These are phyloP conservation scores for Rhodocollybia butyracea DNA, from an alignment of 768 basidiomycete genomes.

Conservation along the genomic window DNA sequence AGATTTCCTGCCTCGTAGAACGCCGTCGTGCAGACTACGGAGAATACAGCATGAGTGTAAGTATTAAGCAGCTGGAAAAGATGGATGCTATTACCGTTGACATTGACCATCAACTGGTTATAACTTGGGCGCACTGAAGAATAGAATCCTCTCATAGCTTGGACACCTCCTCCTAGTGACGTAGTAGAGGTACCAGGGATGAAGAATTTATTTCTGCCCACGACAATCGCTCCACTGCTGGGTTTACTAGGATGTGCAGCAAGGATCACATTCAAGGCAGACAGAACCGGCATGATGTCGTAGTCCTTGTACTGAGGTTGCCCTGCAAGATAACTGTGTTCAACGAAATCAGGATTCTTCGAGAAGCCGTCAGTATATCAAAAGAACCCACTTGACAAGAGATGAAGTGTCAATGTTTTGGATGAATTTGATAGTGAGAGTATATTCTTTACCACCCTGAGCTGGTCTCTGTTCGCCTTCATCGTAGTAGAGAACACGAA, in stretches of 20 bases:
- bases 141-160: conserved; percentile 57
- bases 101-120: conserved; percentile 60
- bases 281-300: conserved; percentile 55
- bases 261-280: conserved; percentile 64
- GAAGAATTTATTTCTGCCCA: conserved; percentile 67
- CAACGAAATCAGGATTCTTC: neutral
- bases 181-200: conserved; percentile 45
- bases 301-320: conserved; percentile 48
- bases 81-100: conserved; percentile 46
- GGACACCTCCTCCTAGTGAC: conserved; percentile 49
- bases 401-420: conserved; percentile 52
- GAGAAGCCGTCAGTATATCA: conserved; percentile 22
- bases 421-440: conserved; percentile 37
- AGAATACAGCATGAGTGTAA: neutral
- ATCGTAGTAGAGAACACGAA: conserved; percentile 44
- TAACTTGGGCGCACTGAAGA: conserved; percentile 57
- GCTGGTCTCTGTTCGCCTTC: conserved; percentile 47
- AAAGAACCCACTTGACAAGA: conserved; percentile 35
- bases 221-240: conserved; percentile 56
- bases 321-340: conserved; percentile 51
- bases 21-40: conserved; percentile 52
- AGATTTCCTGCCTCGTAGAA: conserved; percentile 65
- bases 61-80: neutral
- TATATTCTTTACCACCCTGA: conserved; percentile 43
- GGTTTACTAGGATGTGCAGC: conserved; percentile 51